Percentiles rank a stretch among this genome's conserved stretches.
Conservation (phyloP, 2,329 filamentous ascomycete species). For the Fusarium sp. region DNA sequence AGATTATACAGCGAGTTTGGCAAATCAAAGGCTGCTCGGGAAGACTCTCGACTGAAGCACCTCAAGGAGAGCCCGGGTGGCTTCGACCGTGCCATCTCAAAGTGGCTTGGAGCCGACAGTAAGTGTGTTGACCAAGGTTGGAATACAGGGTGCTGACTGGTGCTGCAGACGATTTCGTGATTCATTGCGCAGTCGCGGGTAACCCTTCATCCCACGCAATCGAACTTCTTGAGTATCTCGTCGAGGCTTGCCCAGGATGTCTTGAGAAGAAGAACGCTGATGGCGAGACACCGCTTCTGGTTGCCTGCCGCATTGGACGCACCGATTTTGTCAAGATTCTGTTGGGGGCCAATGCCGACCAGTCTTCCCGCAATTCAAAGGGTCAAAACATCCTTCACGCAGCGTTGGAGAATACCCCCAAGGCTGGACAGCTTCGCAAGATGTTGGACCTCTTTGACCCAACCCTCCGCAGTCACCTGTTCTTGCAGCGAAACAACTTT, state of each 20-base stretch:
- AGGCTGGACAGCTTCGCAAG: constrained; percentile 51
- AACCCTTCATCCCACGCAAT: constrained; percentile 55
- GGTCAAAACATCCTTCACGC: constrained; percentile 78
- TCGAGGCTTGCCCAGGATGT: constrained; percentile 69
- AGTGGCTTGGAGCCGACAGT: constrained; percentile 72
- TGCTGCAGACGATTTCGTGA: constrained; percentile 66
- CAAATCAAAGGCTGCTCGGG: constrained; percentile 66
- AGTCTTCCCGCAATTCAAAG: constrained; percentile 69
- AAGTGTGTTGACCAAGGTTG: constrained; percentile 48
- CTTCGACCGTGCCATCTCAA: constrained; percentile 71
- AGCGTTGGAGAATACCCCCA: constrained; percentile 53
- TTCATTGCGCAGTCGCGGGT: constrained; percentile 74
- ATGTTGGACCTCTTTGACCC: constrained; percentile 70
- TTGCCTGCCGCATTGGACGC: constrained; percentile 71
- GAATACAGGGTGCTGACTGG: constrained; percentile 35
- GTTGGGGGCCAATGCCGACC: constrained; percentile 76
- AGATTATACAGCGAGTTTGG: constrained; percentile 77
- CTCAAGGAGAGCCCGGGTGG: constrained; percentile 70
- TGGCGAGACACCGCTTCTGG: constrained; percentile 74
- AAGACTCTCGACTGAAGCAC: constrained; percentile 72
- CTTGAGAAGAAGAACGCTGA: constrained; percentile 70
- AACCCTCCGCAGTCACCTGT: constrained; percentile 66
- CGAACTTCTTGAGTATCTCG: constrained; percentile 73
- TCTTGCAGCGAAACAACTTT: constrained; percentile 67
- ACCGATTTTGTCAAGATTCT: constrained; percentile 69